Conservation (phyloP, 306 rosid genomes). For the Pyrus bretschneideri region DNA sequence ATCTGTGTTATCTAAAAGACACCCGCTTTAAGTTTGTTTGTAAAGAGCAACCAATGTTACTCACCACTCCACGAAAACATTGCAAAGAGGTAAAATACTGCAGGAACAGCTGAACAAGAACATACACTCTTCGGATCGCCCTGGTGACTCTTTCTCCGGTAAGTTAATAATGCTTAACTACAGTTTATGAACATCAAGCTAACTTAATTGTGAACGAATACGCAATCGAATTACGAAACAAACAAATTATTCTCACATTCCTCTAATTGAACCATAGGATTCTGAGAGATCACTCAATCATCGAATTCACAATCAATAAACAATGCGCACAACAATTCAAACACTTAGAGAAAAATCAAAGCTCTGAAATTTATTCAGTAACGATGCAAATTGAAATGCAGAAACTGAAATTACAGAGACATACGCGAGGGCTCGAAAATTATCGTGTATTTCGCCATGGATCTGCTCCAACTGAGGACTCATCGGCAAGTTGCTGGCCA, state of each 20-base stretch:
- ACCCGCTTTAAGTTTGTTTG: background rate
- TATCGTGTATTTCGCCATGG: conserved; percentile 92
- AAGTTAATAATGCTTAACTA: background rate
- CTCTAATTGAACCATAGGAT: background rate
- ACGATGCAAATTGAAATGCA: background rate
- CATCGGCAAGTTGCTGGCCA: conserved; percentile 78
- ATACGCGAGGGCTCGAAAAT: conserved; percentile 88
- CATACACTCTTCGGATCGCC: background rate
- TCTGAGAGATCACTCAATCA: background rate
- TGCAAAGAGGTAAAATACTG: background rate
- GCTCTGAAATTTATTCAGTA: background rate
- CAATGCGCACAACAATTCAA: background rate
- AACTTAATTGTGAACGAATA: background rate
- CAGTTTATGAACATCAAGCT: background rate
- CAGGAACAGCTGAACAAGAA: background rate
- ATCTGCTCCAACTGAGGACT: conserved; percentile 93
- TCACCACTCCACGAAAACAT: background rate
- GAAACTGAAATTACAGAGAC: conserved; percentile 3
- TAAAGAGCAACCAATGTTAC: background rate
- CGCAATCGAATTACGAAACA: background rate
- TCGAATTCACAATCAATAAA: background rate
- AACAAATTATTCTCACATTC: background rate
- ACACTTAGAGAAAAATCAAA: background rate
- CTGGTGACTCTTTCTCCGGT: background rate
- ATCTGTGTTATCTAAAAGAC: background rate